phyloP scores from a whole-genome alignment of 2,329 filamentous ascomycete genomes.

The Acrocalymma vagum region DNA sequence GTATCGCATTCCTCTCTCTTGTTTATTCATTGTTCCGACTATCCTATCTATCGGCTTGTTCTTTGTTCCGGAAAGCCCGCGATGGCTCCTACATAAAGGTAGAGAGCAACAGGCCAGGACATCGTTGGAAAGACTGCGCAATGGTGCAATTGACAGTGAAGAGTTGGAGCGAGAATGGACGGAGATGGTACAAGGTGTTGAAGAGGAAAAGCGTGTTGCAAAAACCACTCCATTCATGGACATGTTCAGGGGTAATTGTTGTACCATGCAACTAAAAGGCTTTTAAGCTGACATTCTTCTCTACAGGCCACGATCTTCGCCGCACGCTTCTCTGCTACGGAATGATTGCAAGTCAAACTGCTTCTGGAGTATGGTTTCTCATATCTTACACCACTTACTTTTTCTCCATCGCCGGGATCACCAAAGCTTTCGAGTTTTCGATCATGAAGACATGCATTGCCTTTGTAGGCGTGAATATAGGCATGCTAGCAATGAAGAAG shows the following conservation, averaged over 20 bases:
- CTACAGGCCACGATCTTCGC: conserved; percentile 55
- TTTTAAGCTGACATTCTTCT: too few species aligned
- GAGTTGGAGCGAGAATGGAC: conserved; percentile 21
- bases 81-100: conserved; percentile 42
- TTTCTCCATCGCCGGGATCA: conserved; percentile 13
- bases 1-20: conserved; percentile 57
- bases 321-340: conserved; percentile 58
- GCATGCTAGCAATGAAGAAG: conserved; percentile 41
- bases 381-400: conserved; percentile 52
- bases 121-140: conserved; percentile 7
- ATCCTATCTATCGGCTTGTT: conserved; percentile 47
- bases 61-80: conserved; percentile 40
- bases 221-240: conserved; percentile 57
- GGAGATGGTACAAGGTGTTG: conserved; percentile 26
- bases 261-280: too few species aligned
- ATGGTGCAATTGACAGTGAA: conserved; percentile 3
- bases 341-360: conserved; percentile 55
- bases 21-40: conserved; percentile 60
- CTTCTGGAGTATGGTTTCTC: conserved; percentile 57
- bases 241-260: conserved; percentile 53
- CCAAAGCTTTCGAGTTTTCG: conserved; percentile 10
- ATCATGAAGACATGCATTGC: conserved; percentile 40
- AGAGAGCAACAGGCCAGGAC: conserved; percentile 8
- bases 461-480: conserved; percentile 56
- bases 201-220: conserved; percentile 51